Conservation (phyloP, 768 basidiomycete species). For the Mycena galopus region DNA sequence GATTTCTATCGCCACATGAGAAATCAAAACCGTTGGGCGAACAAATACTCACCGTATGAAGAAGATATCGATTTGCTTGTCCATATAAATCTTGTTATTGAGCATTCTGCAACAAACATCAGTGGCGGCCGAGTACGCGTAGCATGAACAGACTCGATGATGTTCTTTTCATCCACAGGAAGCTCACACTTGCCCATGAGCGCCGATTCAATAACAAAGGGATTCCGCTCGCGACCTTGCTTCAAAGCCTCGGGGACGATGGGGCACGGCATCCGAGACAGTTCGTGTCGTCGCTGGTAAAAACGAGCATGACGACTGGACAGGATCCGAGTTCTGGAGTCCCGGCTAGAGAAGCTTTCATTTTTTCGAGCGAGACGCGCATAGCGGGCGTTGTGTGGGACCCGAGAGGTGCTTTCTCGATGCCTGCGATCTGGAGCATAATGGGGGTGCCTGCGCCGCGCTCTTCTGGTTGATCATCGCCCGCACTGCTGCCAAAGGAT, state of each 20-base stretch:
- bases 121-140: background rate
- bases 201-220: conserved; percentile 8
- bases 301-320: conserved; percentile 22
- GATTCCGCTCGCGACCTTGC: conserved; percentile 22
- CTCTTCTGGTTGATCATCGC: conserved; percentile 9
- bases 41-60: conserved; percentile 13
- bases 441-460: conserved; percentile 5
- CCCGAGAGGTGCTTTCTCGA: conserved; percentile 13
- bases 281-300: conserved; percentile 22
- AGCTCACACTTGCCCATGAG: conserved; percentile 4
- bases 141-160: conserved; percentile 12
- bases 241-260: conserved; percentile 18
- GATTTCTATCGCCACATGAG: conserved; percentile 9
- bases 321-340: background rate
- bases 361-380: conserved; percentile 11
- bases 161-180: conserved; percentile 20
- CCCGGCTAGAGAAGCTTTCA: background rate
- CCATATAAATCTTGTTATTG: conserved; percentile 28
- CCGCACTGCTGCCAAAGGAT: conserved; percentile 5
- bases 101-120: background rate
- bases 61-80: conserved; percentile 25
- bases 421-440: conserved; percentile 22
- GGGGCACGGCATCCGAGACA: background rate
- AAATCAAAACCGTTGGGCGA: background rate
- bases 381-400: conserved; percentile 16